Evolutionary conservation across 306 rosid species (phyloP), one percentile per base, ranked within the genome.

Genomic region (Ziziphus jujuba): DNA sequence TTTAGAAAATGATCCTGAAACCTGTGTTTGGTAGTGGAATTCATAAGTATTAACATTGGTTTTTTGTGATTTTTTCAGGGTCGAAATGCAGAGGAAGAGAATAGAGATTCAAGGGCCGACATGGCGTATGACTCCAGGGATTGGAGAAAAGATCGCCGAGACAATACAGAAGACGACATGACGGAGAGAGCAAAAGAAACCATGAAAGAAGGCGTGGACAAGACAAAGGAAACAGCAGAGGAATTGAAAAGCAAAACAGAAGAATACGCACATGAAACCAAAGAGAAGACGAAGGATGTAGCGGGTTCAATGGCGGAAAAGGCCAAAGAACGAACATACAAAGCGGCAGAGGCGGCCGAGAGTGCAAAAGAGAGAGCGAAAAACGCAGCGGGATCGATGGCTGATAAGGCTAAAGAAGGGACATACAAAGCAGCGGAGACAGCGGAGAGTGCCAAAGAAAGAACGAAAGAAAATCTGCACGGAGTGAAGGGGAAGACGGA

Each of bases 401-500:
- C 34, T 2, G 86, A 76, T 8, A 78, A 68, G 52, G 63, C n/a
- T 0, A 53, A 56, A 40, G 81, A 75, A 51, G 90, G 73, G 9
- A 17, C 68, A 1, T 56, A 50, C 0, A 62, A 5, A 17, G 75
- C 74, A 0, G 73, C 54, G 33, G 81, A 74, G 22, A 15, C 70
- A 0, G 87, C 82, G 15, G 89, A 77, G 72, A 75, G 66, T 49
- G 81, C 73, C 0, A 85, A 77, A 74, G 67, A 81, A 56, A 63
- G 77, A 1, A 59, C 70, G 19, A 58, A 85, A 48, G 84, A 81
- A 2, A 72, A 79, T 0, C 72, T 84, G 71, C 3, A 62, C 0
- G 72, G 65, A 8, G 53, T 58, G 6, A 59, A 44, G 55, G 81
- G 79, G 75, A 72, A 68, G 66, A 57, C 78, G 2, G 60, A 79